Base-by-base conservation (phyloP, 768 basidiomycete genomes). In the Suillus luteus region DNA sequence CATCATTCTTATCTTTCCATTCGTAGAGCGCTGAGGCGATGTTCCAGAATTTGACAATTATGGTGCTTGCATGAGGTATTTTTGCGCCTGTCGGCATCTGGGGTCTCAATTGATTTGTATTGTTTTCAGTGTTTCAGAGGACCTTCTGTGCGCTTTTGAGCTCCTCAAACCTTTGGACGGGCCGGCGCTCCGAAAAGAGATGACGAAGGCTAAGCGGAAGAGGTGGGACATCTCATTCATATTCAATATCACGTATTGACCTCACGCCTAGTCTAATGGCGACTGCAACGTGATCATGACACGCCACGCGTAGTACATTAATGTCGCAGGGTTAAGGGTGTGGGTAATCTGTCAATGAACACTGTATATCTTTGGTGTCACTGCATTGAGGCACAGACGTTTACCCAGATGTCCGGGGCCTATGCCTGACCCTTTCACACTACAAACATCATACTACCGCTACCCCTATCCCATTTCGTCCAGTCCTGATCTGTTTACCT, bases 181-280 rank as follows among this genome's bases (percentile, higher is more conserved):
- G 9, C 91, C 95, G 31, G 96, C 95, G 35, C 79, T 98, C 68
- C 91, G 95, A 69, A 98, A 98, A 77, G 96, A 98, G 77, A 97
- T 98, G 95, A 96, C 93, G 48, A 97, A 97, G 79, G 93, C 93
- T 59, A 97, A 96, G 79, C 92, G 96, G 83, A 97, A 97, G 85
- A 96, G 94, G 94, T 92, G 65, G 66, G 69, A 31, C 2, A 3
- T 17, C 35, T 38, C 15, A 33, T 19, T 57, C 24, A 5, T 24
- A 43, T 37, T 65, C 11, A 12, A 40, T 9, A 24, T 55, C 43
- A 66, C 31, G 69, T 59, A 38, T 12, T 33, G 44, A 48, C 61
- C n/a, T n/a, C 41, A 33, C 11, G 37, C n/a, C 37, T 41, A 75
- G 74, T 60, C 63, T 77, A 37, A 77, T 77, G 75, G 71, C 74